Conservation (phyloP, 2,329 filamentous ascomycete genomes). For the Lomentospora prolificans region DNA sequence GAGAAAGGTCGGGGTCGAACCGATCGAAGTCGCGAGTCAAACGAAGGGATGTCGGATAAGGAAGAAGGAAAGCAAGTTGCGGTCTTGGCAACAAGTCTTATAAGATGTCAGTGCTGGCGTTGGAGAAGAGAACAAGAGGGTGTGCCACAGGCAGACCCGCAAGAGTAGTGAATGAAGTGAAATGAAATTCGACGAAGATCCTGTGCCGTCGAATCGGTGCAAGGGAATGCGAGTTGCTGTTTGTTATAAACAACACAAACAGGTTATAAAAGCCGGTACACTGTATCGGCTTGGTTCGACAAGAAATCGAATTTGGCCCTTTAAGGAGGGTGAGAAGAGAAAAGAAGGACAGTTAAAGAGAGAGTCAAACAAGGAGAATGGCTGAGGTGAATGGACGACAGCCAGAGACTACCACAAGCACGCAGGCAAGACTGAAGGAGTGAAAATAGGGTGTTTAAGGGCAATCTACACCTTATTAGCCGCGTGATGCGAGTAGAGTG, state of each 20-base stretch:
- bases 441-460: not conserved
- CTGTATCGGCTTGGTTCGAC: not conserved
- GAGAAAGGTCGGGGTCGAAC: not conserved
- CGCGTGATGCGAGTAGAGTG: conserved; percentile 4
- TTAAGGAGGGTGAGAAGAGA: not conserved
- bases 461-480: conserved; percentile 5
- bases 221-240: not conserved
- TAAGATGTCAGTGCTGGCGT: not conserved
- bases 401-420: not conserved
- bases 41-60: not conserved
- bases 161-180: not conserved
- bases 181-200: not conserved
- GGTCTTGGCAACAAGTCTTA: not conserved
- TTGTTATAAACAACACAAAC: not conserved
- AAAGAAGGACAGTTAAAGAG: not conserved
- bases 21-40: not conserved
- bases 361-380: not conserved
- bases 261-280: not conserved
- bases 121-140: not conserved
- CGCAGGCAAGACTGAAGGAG: not conserved
- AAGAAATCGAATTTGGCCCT: no score
- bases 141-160: not conserved
- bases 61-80: not conserved
- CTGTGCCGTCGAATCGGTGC: not conserved
- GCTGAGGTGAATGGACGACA: not conserved